phyloP scores from a whole-genome alignment of 371 early-diverging fungal genomes.

The Mucor sp. region DNA sequence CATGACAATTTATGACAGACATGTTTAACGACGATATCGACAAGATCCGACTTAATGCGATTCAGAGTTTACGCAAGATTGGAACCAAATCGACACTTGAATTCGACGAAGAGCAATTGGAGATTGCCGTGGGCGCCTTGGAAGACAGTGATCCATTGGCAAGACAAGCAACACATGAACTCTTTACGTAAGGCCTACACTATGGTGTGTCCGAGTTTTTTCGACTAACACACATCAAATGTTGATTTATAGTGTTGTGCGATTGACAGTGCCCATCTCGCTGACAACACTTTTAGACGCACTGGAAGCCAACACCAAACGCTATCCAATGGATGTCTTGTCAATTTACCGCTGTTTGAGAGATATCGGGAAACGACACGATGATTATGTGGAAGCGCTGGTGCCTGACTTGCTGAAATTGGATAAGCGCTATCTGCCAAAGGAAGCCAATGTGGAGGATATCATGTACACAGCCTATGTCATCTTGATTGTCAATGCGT shows the following conservation, averaged over 20 bases:
- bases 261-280: conserved; percentile 35
- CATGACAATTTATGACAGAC: conserved; percentile 44
- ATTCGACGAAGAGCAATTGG: conserved; percentile 78
- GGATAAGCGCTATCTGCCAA: conserved; percentile 65
- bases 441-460: conserved; percentile 72
- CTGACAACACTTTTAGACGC: conserved; percentile 52
- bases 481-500: conserved; percentile 74
- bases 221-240: background rate
- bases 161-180: conserved; percentile 69
- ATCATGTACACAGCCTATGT: conserved; percentile 65
- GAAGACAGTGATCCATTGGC: conserved; percentile 72
- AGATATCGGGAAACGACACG: conserved; percentile 65
- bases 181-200: conserved; percentile 56
- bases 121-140: conserved; percentile 73
- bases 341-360: conserved; percentile 68
- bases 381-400: conserved; percentile 54
- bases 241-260: conserved; percentile 39
- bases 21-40: conserved; percentile 95
- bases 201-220: too few relatives aligned
- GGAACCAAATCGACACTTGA: conserved; percentile 57
- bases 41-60: conserved; percentile 78
- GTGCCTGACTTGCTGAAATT: conserved; percentile 63
- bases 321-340: conserved; percentile 69
- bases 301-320: conserved; percentile 59
- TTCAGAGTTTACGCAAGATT: conserved; percentile 74